phyloP scores from a whole-genome alignment of 73 alveolate species.

The Tetrahymena malaccensis region DNA sequence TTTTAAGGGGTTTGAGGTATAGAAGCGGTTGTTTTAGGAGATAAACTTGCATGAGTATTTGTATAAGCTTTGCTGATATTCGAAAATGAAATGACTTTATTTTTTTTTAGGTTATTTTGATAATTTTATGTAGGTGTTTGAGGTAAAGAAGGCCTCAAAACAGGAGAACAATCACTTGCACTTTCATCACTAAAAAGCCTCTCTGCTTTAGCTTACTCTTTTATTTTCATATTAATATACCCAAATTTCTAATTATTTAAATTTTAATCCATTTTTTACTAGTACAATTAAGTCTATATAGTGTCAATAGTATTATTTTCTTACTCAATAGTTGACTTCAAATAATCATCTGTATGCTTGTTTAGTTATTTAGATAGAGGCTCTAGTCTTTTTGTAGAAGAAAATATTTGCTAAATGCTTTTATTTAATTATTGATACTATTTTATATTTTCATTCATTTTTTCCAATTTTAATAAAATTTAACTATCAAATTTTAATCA shows the following conservation, averaged over 20 bases:
- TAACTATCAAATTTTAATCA: not conserved
- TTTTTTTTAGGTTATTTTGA: not conserved
- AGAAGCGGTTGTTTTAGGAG: not conserved
- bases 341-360: not conserved
- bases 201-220: not conserved
- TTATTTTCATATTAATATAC: not conserved
- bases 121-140: not conserved
- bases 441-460: not conserved
- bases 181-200: not conserved
- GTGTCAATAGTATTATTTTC: not conserved
- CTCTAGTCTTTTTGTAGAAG: not conserved
- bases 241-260: not conserved
- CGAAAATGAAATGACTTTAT: not conserved
- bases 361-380: not conserved
- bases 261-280: not conserved
- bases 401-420: not conserved
- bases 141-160: not conserved
- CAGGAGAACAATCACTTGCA: not conserved
- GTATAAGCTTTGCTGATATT: not conserved
- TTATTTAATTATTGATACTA: not conserved
- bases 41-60: not conserved
- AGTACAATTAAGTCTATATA: too few species aligned
- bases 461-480: too few species aligned
- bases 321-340: not conserved
- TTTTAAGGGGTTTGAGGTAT: not conserved